Evolutionary conservation across 2,329 filamentous ascomycete species (phyloP).

Genomic region (Epichloe gansuensis): DNA sequence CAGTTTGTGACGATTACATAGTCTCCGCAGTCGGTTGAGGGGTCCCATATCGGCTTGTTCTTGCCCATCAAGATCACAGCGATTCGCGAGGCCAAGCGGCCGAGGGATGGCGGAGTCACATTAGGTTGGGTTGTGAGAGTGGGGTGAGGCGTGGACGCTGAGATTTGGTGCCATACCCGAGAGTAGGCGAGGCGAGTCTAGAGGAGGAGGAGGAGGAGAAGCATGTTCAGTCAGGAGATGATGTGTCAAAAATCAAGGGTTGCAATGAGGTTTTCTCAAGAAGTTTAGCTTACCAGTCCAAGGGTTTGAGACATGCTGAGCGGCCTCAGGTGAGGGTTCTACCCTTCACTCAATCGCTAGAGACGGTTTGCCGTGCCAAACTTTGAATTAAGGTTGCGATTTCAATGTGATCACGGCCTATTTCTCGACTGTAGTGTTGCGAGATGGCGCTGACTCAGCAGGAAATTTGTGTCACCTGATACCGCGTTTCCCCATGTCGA

Average conservation of each 20-base stretch:
- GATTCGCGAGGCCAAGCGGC: conserved; percentile 78
- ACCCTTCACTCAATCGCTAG: conserved; percentile 1
- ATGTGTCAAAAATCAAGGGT: not conserved
- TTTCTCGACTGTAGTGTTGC: not conserved
- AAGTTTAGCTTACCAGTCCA: conserved; percentile 46
- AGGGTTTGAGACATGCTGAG: conserved; percentile 64
- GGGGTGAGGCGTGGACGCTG: conserved; percentile 53
- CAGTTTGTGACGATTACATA: conserved; percentile 94
- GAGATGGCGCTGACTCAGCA: conserved; percentile 2
- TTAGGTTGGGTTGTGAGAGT: conserved; percentile 43
- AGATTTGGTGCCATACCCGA: conserved; percentile 83
- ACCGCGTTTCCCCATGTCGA: not conserved
- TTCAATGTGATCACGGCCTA: not conserved
- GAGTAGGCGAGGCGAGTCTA: conserved; percentile 95
- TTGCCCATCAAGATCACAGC: conserved; percentile 90
- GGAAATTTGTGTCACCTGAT: conserved; percentile 1
- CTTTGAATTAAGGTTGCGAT: not conserved
- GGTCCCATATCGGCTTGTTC: conserved; percentile 96
- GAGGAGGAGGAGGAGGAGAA: not conserved
- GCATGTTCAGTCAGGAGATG: not conserved
- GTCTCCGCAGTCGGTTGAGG: conserved; percentile 96
- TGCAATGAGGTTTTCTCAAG: not conserved
- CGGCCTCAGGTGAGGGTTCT: conserved; percentile 11
- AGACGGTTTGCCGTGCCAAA: not conserved
- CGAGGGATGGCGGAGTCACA: conserved; percentile 64